Evolutionary conservation across 768 basidiomycete species (phyloP), one percentile per base, ranked within the genome.

Genomic region (Pseudohyphozyma bogoriensis): DNA sequence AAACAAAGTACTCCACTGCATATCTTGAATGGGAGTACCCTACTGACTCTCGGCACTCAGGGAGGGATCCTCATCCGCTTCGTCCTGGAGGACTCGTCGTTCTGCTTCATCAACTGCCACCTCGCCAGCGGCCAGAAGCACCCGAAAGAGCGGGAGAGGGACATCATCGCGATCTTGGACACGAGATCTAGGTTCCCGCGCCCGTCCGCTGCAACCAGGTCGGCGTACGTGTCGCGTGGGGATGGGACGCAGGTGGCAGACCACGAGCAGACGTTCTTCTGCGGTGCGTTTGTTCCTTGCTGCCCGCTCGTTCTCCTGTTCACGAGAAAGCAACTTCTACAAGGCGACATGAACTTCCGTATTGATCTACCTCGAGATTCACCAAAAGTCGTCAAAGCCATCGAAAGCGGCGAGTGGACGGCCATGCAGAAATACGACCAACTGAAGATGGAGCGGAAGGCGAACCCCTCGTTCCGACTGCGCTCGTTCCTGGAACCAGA

Each of bases 61-160:
- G 64, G 69, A 44, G 55, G 65, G 0, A 58, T 70, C 96, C 39
- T 64, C 8, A 50, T 66, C 5, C 67, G 69, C 26, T 83, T 95
- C 61, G 81, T 90, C 10, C 79, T 97, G 46, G 90, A 90, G 61
- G 90, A 96, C 72, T 87, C 91, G 2, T 92, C 89, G 0, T 71
- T 96, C 20, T 97, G 93, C 74, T 85, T 95, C 69, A 82, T 97
- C 76, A 99, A 99, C 74, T 89, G 87, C 66, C 93, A 99, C 78
- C 80, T 99, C 60, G 92, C 92, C n/a, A 55, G 59, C 6, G 64
- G 64, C 18, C 37, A 55, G 35, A 39, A n/a, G 26, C 42, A 55
- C 9, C 55, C 47, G 0, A 56, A 18, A 20, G 55, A 85, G 62
- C 80, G 93, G 18, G 93, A 92, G 67, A 82, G 84, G 4, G 93